These are phyloP conservation scores for Coniochaeta sp. DNA, from an alignment of 2,329 filamentous ascomycete species.

Conservation along the genomic window DNA sequence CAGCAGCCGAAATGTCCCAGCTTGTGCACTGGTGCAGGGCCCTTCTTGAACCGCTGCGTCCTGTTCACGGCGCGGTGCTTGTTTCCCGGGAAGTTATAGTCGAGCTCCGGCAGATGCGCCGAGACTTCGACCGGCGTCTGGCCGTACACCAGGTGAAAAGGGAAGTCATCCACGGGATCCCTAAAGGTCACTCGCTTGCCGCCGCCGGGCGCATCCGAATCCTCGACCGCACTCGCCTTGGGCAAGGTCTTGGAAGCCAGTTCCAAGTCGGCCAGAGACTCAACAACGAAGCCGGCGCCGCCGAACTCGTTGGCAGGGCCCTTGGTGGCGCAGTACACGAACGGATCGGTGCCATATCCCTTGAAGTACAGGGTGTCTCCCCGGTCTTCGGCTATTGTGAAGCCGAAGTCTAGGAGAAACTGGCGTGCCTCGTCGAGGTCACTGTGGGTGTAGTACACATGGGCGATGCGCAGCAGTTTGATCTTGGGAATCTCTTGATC, in stretches of 20 bases:
- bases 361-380: slow-evolving; percentile 41
- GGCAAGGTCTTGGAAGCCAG: slow-evolving; percentile 33
- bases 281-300: slow-evolving; percentile 45
- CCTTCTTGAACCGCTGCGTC: slow-evolving; percentile 40
- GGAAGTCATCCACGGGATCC: slow-evolving; percentile 44
- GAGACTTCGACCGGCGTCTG: slow-evolving; percentile 28
- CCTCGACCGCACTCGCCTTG: slow-evolving; percentile 30
- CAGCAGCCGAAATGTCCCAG: slow-evolving; percentile 22
- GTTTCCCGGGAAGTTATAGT: slow-evolving; percentile 23
- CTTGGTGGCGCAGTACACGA: slow-evolving; percentile 41
- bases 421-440: slow-evolving; percentile 24
- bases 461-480: slow-evolving; percentile 21
- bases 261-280: slow-evolving; percentile 41
- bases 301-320: slow-evolving; percentile 37
- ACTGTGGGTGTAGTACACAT: slow-evolving; percentile 32
- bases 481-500: slow-evolving; percentile 10
- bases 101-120: slow-evolving; percentile 20
- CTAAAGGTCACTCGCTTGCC: slow-evolving; percentile 42
- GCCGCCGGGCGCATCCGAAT: slow-evolving; percentile 39
- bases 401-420: slow-evolving; percentile 34
- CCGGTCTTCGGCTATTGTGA: slow-evolving; percentile 21
- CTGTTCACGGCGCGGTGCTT: slow-evolving; percentile 39
- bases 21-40: slow-evolving; percentile 13
- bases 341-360: slow-evolving; percentile 48
- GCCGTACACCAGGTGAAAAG: slow-evolving; percentile 47